Base-by-base conservation (phyloP, 2,329 filamentous ascomycete species). In the Bipolaris oryzae region DNA sequence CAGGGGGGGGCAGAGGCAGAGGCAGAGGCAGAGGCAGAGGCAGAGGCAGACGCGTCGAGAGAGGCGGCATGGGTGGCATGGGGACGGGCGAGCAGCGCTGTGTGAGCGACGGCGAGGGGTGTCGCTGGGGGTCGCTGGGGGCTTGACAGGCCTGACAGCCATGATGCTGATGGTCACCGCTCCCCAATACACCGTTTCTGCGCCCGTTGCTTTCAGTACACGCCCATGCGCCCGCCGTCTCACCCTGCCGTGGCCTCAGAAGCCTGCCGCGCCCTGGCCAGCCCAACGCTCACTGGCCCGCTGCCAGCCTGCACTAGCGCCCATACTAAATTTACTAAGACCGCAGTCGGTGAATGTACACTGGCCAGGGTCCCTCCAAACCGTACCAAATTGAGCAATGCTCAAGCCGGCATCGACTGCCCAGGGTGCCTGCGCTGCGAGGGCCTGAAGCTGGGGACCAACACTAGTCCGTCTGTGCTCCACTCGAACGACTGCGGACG, bases 391-490 rank as follows among this genome's bases (percentile, higher is more conserved):
- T 65, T 61, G 62, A 65, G 62, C 49, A 61, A 60, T 65, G 63
- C 61, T 63, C 61, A 38, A 65, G 62, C 58, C 62, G 57, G 62
- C 62, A 45, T 61, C 60, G 58, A 55, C 20, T 23, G 64, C 46
- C 63, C 64, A 63, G 60, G 55, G 60, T 66, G 63, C 61, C 64
- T 67, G 62, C 61, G 66, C 64, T 65, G 61, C 61, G 67, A 68
- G 62, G 66, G 66, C 67, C 64, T 69, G 66, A 69, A 69, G 63
- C 61, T 69, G 67, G 66, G 58, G 64, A 69, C 64, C 66, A 62
- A 62, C 58, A 67, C 64, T 68, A 61, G 64, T 60, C 59, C 52
- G 64, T 67, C 66, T 65, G 64, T 70, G 67, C 67, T 64, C 64
- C 62, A 60, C 63, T 58, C 53, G 62, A 64, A 64, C 60, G 62